These are phyloP conservation scores for Naganishia cerealis DNA, from an alignment of 1,284 basidiomycete genomes.

Conservation along the genomic window DNA sequence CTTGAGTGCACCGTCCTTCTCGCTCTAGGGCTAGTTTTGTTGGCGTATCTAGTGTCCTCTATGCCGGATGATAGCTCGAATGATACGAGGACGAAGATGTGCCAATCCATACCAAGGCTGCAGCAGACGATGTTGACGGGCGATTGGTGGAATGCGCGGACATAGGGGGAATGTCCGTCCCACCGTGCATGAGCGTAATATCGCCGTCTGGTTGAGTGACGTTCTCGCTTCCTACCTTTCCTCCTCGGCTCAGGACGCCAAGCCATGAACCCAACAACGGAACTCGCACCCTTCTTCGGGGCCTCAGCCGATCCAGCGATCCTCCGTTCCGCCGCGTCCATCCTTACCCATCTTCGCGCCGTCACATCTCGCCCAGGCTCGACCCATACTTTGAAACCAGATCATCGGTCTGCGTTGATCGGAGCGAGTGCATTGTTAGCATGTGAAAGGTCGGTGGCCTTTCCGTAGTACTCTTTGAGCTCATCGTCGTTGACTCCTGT, in stretches of 20 bases:
- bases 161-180: too few relatives aligned
- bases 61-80: too few relatives aligned
- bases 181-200: background rate
- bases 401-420: constrained; percentile 47
- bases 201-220: background rate
- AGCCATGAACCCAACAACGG: constrained; percentile 31
- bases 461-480: background rate
- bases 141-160: too few relatives aligned
- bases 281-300: constrained; percentile 48
- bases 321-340: constrained; percentile 42
- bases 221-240: background rate
- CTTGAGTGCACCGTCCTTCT: background rate
- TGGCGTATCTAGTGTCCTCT: too few relatives aligned
- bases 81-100: too few relatives aligned
- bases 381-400: constrained; percentile 43
- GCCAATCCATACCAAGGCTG: too few relatives aligned
- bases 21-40: too few relatives aligned
- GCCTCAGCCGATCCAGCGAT: constrained; percentile 48
- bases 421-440: constrained; percentile 50
- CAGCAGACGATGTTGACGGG: too few relatives aligned
- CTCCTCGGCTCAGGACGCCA: background rate
- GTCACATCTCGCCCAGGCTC: constrained; percentile 47
- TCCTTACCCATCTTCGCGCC: constrained; percentile 46
- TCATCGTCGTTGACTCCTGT: background rate
- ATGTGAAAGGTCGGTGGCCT: constrained; percentile 47